phyloP scores from a whole-genome alignment of 352 stramenopile genomes.

The Pythium plurisporium region DNA sequence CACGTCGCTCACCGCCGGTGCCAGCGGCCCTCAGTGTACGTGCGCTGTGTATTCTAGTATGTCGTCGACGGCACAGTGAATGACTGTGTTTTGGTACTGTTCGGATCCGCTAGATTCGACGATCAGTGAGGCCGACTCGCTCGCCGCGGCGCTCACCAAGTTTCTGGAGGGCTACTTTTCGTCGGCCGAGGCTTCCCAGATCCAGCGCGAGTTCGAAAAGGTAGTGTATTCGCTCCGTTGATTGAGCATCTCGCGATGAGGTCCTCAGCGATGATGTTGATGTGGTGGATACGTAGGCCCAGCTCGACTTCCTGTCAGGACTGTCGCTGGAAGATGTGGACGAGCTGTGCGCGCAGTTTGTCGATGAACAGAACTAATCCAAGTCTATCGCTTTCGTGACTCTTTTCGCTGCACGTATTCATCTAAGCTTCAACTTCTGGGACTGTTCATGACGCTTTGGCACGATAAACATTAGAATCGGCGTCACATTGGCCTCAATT shows the following conservation, averaged over 20 bases:
- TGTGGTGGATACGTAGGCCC: slow-evolving; percentile 19
- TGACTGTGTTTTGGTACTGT: neutral
- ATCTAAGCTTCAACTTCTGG: slow-evolving; percentile 3
- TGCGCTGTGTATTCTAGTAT: neutral
- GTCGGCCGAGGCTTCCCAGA: slow-evolving; percentile 45
- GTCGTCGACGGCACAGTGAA: too few species aligned
- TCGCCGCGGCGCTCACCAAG: slow-evolving; percentile 48
- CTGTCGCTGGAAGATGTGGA: slow-evolving; percentile 66
- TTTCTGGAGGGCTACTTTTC: slow-evolving; percentile 66
- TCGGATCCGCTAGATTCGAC: neutral
- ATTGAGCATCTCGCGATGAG: too few species aligned
- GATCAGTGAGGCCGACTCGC: slow-evolving; percentile 38
- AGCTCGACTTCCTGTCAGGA: slow-evolving; percentile 49
- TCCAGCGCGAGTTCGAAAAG: slow-evolving; percentile 63
- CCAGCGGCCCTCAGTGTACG: slow-evolving; percentile 13
- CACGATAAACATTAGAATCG: neutral
- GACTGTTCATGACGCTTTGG: slow-evolving; percentile 38
- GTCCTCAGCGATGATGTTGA: too few species aligned
- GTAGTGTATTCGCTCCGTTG: too few species aligned
- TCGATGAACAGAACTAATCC: slow-evolving; percentile 17
- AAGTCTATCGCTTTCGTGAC: neutral
- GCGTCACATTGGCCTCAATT: too few species aligned
- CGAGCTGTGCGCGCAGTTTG: slow-evolving; percentile 69
- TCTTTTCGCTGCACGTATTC: neutral
- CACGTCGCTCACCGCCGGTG: neutral